These are phyloP conservation scores for Melocanna baccifera DNA, from an alignment of 176 grass and related monocot genomes.

Conservation along the genomic window DNA sequence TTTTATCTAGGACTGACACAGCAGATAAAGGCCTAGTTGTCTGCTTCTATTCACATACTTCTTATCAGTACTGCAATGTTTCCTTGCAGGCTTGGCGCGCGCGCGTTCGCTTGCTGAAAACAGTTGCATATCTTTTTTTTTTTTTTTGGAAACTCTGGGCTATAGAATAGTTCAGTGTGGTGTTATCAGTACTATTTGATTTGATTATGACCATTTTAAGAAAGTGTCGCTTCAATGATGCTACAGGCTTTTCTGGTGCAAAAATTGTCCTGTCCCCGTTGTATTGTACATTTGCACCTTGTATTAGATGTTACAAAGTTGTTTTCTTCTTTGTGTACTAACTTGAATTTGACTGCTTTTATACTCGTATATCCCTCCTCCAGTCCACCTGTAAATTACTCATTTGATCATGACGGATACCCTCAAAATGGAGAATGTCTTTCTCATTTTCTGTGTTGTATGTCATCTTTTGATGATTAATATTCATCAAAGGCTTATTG, in stretches of 20 bases:
- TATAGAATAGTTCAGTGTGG: neutral
- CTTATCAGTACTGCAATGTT: neutral
- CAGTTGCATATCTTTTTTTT: neutral
- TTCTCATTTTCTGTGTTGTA: neutral
- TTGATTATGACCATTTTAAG: neutral
- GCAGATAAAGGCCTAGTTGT: neutral
- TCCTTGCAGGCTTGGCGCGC: neutral
- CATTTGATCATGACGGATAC: neutral
- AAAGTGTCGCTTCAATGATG: neutral
- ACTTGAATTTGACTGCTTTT: neutral
- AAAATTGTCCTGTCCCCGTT: neutral
- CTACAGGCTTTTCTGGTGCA: neutral
- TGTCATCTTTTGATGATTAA: neutral
- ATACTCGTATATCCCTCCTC: neutral
- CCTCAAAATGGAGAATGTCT: neutral
- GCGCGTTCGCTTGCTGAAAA: neutral
- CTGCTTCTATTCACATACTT: neutral
- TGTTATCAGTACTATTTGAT: neutral
- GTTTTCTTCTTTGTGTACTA: neutral
- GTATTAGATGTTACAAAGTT: neutral
- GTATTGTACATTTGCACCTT: neutral
- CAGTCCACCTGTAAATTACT: neutral
- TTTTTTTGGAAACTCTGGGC: neutral
- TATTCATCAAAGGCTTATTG: neutral
- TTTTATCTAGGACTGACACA: neutral